Base-by-base conservation (phyloP, 352 stramenopile species). In the Phytophthora tentaculata region DNA sequence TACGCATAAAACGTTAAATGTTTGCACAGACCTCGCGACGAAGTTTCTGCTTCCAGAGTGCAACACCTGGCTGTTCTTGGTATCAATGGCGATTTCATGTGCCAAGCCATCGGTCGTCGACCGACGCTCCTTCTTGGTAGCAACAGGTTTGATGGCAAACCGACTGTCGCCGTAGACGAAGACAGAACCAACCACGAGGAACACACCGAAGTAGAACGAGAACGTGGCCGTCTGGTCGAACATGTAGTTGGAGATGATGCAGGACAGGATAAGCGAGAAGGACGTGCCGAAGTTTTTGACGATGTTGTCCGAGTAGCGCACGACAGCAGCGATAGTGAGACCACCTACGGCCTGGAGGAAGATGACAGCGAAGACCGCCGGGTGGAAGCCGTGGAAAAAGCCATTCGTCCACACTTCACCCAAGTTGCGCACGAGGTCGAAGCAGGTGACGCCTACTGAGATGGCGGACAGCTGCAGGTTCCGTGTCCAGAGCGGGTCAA, bases 211-310 rank as follows among this genome's bases (percentile, higher is more conserved):
- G 80, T 95, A 95, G 71, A 96, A 96, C 13, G 77, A 83, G 60
- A 77, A 72, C 17, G 84, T 67, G 3, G 87, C 84, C 19, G 77
- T 84, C 73, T 93, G 80, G 73, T 84, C 61, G 62, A 94, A 96
- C 76, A 96, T 90, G 73, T 92, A 92, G 74, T 95, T 95, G 65
- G 89, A 95, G 76, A 96, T 92, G 59, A 96, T 84, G 78, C 87
- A 94, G 63, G 85, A 94, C 32, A 96, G 83, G 64, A 96, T 84
- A 57, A 96, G 78, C 56, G 89, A 95, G 74, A 96, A 93, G 17
- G 85, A 92, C 24, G 89, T 95, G 74, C 85, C 89, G 58, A 96
- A 96, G 71, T 95, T 96, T 80, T 96, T 96, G 69, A 96, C 83
- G 50, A 96, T 87, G 66, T 96, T 96, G 84, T 96, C 89, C 61